Base-by-base conservation (phyloP, 352 stramenopile genomes). In the Phytophthora gonapodyides region DNA sequence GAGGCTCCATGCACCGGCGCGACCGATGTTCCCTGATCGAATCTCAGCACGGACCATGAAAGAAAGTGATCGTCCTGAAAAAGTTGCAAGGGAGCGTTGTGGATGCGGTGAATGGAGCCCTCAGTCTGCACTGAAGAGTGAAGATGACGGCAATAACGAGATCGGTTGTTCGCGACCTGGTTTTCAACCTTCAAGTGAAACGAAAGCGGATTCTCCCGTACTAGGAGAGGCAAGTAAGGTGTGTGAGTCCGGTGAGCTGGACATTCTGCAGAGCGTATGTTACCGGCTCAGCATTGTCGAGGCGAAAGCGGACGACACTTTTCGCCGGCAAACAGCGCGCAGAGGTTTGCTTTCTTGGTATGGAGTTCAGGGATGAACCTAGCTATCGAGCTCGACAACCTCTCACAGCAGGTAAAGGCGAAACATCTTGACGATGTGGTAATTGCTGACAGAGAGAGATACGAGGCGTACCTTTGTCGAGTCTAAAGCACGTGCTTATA, bases 221-320 rank as follows among this genome's bases (percentile, higher is more conserved):
- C 12, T 13, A 31, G 47, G 15, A 10, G 10, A 17, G 19, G 5
- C 33, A 15, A 17, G 7, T 10, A 9, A 17, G 13, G 4, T 34
- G 13, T 45, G 3, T 37, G 44, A 57, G 10, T 30, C 15, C n/a
- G 72, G 82, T 16, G 78, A 88, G 42, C 55, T 84, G 2, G 76
- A 87, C 50, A 36, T 83, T 15, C 58, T 90, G 4, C 67, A 87
- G 34, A 70, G 64, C 5, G 33, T 88, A 13, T 83, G 86, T 33
- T 68, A 73, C 35, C 78, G 88, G 48, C 57, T 90, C 5, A 80
- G 75, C 34, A 77, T 86, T 9, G 57, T 65, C 1, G 75, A 88
- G 58, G 72, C 69, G 16, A 72, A 72, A 47, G 63, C 71, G 2
- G 43, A 64, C 1, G 62, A 75, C 12, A 61, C 69, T 6, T 87